These are phyloP conservation scores for Trichoderma breve DNA, from an alignment of 2,329 filamentous ascomycete species.

Conservation along the genomic window DNA sequence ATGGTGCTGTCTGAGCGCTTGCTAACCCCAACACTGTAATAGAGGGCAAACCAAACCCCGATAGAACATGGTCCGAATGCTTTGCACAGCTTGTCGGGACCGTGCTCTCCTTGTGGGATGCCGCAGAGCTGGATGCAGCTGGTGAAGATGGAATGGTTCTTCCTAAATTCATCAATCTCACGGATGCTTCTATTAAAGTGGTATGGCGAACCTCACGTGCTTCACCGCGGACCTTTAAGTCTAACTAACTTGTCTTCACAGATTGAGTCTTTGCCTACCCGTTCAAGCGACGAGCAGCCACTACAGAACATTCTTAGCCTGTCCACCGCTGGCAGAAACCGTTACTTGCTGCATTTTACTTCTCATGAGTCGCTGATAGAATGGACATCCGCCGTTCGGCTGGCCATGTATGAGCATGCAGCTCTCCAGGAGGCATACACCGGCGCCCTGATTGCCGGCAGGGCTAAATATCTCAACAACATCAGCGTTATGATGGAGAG, in stretches of 20 bases:
- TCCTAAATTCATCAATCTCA: constrained; percentile 92
- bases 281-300: constrained; percentile 70
- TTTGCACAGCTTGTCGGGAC: constrained; percentile 96
- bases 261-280: constrained; percentile 88
- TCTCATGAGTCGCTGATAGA: constrained; percentile 89
- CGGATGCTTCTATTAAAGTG: constrained; percentile 98
- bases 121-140: constrained; percentile 82
- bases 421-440: constrained; percentile 96
- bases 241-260: constrained; percentile 34
- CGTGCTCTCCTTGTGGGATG: constrained; percentile 93
- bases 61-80: constrained; percentile 92
- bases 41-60: constrained; percentile 84
- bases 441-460: constrained; percentile 89
- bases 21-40: constrained; percentile 21
- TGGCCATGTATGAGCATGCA: constrained; percentile 91
- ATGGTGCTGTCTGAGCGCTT: not conserved
- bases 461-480: constrained; percentile 84
- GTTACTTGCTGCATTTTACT: constrained; percentile 94
- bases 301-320: constrained; percentile 94
- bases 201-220: constrained; percentile 47
- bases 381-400: constrained; percentile 91
- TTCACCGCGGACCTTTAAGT: not conserved
- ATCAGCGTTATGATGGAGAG: constrained; percentile 87
- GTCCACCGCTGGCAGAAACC: constrained; percentile 91
- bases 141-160: constrained; percentile 81